Percentiles rank a stretch among this genome's conserved stretches.
Evolutionary conservation across 768 basidiomycete genomes (phyloP).

Genomic region (Phylloporus sp.): DNA sequence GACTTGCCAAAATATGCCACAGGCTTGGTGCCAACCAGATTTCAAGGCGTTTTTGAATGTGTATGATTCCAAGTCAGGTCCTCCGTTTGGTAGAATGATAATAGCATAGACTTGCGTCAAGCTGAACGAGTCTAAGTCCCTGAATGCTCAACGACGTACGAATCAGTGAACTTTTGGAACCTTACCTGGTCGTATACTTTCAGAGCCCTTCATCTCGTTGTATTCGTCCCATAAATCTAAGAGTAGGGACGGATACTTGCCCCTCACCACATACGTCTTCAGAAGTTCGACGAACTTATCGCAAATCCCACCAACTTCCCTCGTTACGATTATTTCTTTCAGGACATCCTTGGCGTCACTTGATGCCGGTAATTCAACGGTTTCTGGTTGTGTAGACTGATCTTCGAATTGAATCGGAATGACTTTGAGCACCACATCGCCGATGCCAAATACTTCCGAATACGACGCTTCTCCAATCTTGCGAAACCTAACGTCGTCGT

Average conservation of each 20-base stretch:
- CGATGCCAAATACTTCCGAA: slow-evolving; percentile 92
- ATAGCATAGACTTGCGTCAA: slow-evolving; percentile 82
- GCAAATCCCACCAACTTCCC: slow-evolving; percentile 72
- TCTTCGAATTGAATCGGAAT: slow-evolving; percentile 68
- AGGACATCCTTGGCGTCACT: slow-evolving; percentile 73
- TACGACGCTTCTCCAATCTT: slow-evolving; percentile 98
- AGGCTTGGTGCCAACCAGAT: slow-evolving; percentile 82
- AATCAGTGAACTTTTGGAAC: not conserved
- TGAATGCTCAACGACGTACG: slow-evolving; percentile 2
- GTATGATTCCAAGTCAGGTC: slow-evolving; percentile 86
- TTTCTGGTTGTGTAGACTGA: slow-evolving; percentile 24
- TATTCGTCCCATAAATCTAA: slow-evolving; percentile 88
- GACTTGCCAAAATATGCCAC: slow-evolving; percentile 89
- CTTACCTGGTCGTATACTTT: slow-evolving; percentile 82
- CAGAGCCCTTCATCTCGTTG: slow-evolving; percentile 67
- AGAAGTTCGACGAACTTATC: slow-evolving; percentile 76
- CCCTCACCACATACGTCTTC: slow-evolving; percentile 83
- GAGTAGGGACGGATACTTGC: slow-evolving; percentile 76
- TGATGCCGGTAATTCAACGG: slow-evolving; percentile 57
- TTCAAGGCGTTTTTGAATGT: slow-evolving; percentile 55
- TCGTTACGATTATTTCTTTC: slow-evolving; percentile 76
- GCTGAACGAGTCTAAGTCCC: slow-evolving; percentile 60
- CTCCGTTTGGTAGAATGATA: slow-evolving; percentile 87
- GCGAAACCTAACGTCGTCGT: slow-evolving; percentile 43
- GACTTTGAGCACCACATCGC: slow-evolving; percentile 86